Conservation (phyloP, 2,329 filamentous ascomycete species). For the Botrytis fabae region DNA sequence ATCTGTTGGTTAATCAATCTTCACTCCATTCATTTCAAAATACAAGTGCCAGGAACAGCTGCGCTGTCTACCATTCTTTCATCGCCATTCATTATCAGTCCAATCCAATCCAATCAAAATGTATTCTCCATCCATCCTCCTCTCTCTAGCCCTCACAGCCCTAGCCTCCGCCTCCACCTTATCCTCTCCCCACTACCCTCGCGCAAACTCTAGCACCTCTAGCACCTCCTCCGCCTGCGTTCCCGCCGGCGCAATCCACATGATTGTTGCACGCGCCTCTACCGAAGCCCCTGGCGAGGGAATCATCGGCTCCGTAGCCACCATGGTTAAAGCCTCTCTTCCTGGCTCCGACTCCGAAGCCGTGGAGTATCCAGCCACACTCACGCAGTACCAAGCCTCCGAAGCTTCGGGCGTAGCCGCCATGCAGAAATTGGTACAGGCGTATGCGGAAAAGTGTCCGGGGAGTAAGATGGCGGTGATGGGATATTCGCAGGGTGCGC, state of each 20-base stretch:
- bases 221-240: constrained; percentile 2
- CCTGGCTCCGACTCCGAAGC: constrained; percentile 41
- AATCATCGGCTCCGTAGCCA: constrained; percentile 40
- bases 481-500: constrained; percentile 35
- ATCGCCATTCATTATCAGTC: not conserved
- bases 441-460: constrained; percentile 39
- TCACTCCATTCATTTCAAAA: not conserved
- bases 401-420: constrained; percentile 40
- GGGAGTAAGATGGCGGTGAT: constrained; percentile 37
- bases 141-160: not conserved
- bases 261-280: constrained; percentile 43
- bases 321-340: constrained; percentile 37
- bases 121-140: not conserved
- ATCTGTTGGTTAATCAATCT: not conserved
- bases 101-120: not conserved
- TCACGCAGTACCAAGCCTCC: constrained; percentile 36
- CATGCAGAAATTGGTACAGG: constrained; percentile 38
- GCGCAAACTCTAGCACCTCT: not conserved
- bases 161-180: not conserved
- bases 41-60: not conserved
- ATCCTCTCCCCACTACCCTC: not conserved
- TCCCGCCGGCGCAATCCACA: constrained; percentile 31
- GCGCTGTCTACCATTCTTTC: not conserved
- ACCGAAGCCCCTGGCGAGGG: constrained; percentile 42
- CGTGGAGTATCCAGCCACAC: constrained; percentile 41